Evolutionary conservation across 1,139 yeast species (phyloP), one percentile per base, ranked within the genome.

Genomic region (Blastobotrys raffinosifermentans): DNA sequence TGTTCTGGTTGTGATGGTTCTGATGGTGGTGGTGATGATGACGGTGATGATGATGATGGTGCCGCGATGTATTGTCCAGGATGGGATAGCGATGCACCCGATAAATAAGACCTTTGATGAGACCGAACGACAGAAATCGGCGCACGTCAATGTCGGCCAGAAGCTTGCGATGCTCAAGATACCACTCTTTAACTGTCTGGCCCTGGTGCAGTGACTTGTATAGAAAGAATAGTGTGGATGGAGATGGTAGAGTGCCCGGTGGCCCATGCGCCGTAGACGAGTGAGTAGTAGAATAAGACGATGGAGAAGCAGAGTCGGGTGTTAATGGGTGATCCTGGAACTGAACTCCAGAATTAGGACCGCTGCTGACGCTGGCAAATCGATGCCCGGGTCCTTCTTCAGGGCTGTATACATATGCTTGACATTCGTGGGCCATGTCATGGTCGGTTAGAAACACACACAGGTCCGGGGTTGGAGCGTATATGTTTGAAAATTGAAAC

Each of bases 401-500:
- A 6, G 55, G 53, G 26, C 45, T 44, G 38, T 50, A 58, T 2
- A 87, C 87, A 55, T 86, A 89, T 1, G 80, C 76, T 55, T 85
- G 95, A 55, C 96, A 89, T 47, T 86, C 93, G 19, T 74, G 72
- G n/a, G 89, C 83, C 72, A 87, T 70, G 1, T 71, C 70, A 4
- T 73, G 70, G 42, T 78, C 77, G 32, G 72, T 71, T 33, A 85
- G 65, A 50, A 93, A 84, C 34, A 69, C 63, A 2, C 82, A 77
- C 25, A 93, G 75, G 36, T 75, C 72, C 30, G 93, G 80, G 0
- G 97, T 86, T 5, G 94, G 86, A 0, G 96, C 94, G 62, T 93
- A 93, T 16, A 81, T 76, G 58, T 86, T 91, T 34, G 79, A 67
- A 58, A 87, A 93, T 54, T 89, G 96, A 59, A 93, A 91, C 15